A percentile compares a stretch with the other conserved stretches of the same genome.
Evolutionary conservation across 2,329 filamentous ascomycete genomes (phyloP).

Genomic region (Graphilbum fragrans): DNA sequence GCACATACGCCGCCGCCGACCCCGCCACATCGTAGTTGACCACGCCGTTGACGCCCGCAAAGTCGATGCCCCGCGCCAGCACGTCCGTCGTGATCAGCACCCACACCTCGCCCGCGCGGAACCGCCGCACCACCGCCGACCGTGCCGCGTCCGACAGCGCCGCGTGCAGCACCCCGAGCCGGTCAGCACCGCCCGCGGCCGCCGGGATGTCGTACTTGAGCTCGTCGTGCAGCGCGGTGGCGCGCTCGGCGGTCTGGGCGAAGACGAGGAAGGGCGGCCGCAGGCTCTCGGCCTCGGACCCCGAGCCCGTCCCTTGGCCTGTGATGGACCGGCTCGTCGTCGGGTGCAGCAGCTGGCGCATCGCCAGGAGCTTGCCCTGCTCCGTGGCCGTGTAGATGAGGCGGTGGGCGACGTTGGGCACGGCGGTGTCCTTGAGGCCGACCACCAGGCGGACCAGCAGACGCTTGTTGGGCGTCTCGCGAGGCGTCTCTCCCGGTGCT

Average conservation of each 20-base stretch:
- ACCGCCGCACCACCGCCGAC: conserved; percentile 73
- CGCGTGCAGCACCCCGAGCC: conserved; percentile 85
- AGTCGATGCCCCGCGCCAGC: conserved; percentile 83
- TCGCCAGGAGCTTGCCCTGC: conserved; percentile 80
- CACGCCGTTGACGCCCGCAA: conserved; percentile 87
- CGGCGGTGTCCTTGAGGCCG: conserved; percentile 90
- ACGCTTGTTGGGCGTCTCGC: conserved; percentile 12
- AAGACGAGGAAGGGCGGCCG: conserved; percentile 90
- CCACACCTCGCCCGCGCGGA: conserved; percentile 90
- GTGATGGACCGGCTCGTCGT: conserved; percentile 30
- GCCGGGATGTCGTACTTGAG: conserved; percentile 88
- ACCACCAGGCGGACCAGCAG: conserved; percentile 76
- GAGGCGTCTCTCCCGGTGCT: background rate
- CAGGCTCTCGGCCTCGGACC: conserved; percentile 28
- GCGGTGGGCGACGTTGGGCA: conserved; percentile 83
- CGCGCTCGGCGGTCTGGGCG: conserved; percentile 88
- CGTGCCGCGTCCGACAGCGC: conserved; percentile 67
- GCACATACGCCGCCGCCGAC: conserved; percentile 82
- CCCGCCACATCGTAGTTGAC: conserved; percentile 96
- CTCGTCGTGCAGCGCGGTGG: conserved; percentile 76
- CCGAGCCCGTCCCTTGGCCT: conserved; percentile 28
- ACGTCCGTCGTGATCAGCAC: conserved; percentile 93
- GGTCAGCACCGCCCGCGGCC: conserved; percentile 69
- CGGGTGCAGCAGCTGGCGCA: conserved; percentile 81
- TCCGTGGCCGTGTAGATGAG: conserved; percentile 88